phyloP scores from a whole-genome alignment of 2,329 filamentous ascomycete species.

The Beauveria asiatica region DNA sequence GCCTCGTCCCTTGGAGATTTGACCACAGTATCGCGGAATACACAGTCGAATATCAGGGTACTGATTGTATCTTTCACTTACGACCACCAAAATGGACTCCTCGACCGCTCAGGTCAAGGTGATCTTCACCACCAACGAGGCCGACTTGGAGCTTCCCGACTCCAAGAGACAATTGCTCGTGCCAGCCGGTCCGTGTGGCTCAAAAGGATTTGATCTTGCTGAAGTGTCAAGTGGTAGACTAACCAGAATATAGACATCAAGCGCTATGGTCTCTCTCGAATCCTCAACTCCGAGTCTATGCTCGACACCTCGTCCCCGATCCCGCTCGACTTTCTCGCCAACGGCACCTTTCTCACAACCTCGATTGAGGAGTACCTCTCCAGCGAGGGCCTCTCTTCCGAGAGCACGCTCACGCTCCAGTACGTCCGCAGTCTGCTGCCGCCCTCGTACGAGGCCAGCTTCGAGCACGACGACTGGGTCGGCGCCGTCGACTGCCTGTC shows the following conservation, averaged over 20 bases:
- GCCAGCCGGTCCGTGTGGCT: slow-evolving; percentile 40
- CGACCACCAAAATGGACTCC: slow-evolving; percentile 26
- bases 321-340: slow-evolving; percentile 90
- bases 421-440: slow-evolving; percentile 90
- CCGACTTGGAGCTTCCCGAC: slow-evolving; percentile 55
- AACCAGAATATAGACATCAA: slow-evolving; percentile 46
- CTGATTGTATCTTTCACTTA: background rate
- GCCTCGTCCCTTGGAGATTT: background rate
- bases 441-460: slow-evolving; percentile 80
- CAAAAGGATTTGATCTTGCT: background rate
- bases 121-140: slow-evolving; percentile 56
- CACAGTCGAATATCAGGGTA: background rate
- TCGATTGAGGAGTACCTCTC: slow-evolving; percentile 87
- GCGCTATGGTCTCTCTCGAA: slow-evolving; percentile 61
- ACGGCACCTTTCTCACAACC: slow-evolving; percentile 83
- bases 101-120: slow-evolving; percentile 52
- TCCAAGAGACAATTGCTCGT: slow-evolving; percentile 54
- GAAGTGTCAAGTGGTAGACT: background rate
- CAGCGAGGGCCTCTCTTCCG: slow-evolving; percentile 76
- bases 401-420: slow-evolving; percentile 80
- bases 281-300: slow-evolving; percentile 65
- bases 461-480: slow-evolving; percentile 97
- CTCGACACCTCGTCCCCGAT: slow-evolving; percentile 57
- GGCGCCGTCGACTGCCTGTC: slow-evolving; percentile 78
- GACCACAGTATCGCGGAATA: background rate